A percentile compares a stretch with the other conserved stretches of the same genome.
Conservation (phyloP, 192 early-diverging fungal species). For the Glomus cerebriforme region DNA sequence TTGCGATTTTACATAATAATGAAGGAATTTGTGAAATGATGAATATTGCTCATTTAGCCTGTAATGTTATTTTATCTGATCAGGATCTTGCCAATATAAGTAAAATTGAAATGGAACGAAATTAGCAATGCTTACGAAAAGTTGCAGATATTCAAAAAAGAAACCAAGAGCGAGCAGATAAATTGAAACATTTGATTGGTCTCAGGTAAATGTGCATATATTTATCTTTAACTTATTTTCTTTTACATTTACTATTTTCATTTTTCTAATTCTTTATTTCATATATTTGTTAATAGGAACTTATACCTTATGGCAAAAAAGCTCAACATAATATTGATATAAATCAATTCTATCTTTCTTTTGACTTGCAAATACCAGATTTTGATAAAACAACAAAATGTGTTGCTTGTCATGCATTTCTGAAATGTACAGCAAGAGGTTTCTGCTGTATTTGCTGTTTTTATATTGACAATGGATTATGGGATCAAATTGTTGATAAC, state of each 20-base stretch:
- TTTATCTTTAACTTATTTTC: neutral
- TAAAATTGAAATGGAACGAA: neutral
- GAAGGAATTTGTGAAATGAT: constrained; percentile 1
- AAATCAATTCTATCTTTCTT: neutral
- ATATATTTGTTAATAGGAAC: neutral
- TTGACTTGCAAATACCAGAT: neutral
- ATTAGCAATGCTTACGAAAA: neutral
- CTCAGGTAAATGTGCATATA: neutral
- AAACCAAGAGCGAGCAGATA: neutral
- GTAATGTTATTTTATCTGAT: neutral
- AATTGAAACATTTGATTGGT: neutral
- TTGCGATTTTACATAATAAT: neutral
- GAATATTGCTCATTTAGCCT: neutral
- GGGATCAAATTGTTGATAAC: constrained; percentile 1
- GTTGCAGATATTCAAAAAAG: neutral
- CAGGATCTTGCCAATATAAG: constrained; percentile 1
- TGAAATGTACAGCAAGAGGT: neutral
- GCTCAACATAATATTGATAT: neutral
- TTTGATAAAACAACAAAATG: neutral
- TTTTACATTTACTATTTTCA: neutral
- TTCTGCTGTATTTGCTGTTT: neutral
- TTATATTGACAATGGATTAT: neutral
- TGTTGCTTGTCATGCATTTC: neutral
- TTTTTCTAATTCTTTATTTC: no score
- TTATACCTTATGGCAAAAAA: neutral